Evolutionary conservation across 2,329 filamentous ascomycete species (phyloP), one percentile per base, ranked within the genome.

Genomic region (Pyricularia pennisetigena): DNA sequence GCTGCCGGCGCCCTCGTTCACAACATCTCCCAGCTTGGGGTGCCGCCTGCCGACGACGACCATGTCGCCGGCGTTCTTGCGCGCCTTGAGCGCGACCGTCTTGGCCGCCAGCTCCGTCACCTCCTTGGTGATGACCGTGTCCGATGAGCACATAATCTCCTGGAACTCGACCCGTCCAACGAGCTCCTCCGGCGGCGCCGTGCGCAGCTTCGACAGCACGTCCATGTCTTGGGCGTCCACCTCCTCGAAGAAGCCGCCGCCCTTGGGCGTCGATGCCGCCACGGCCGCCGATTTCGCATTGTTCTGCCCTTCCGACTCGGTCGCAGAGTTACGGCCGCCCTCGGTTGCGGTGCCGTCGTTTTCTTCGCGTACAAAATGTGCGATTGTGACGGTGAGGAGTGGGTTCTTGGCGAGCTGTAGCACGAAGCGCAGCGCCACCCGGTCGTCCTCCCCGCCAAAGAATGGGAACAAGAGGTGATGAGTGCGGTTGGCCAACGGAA

Each of bases 381-480:
- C 81, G 35, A 97, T 85, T 0, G 91, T 94, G 0, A 89, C 92
- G 0, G 92, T 94, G 29, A 97, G 87, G 62, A 91, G 86, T 4
- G 87, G 84, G 73, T 93, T 95, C 75, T 90, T 88, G 0, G 90
- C 92, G 0, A 99, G 84, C 74, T 97, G 94, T 3, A 98, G 82
- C 3, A 94, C 90, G 28, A 98, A 86, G 1, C 89, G 84, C 0
- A 98, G 83, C 0, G 93, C 94, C 4, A 90, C 86, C 8, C 88
- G 86, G 74, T 97, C 94, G 74, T 99, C 95, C 1, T 83, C 80
- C 9, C 92, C 92, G 23, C 94, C 94, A 69, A 97, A 89, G 78
- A 93, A 98, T 0, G 94, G 90, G 68, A 97, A 82, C 76, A 97
- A 94, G 71, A 98, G 85, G 75, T 94, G 93, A 75, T 97, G 93